phyloP scores from a whole-genome alignment of 2,329 filamentous ascomycete species.

The Phaeosphaeria sp. region DNA sequence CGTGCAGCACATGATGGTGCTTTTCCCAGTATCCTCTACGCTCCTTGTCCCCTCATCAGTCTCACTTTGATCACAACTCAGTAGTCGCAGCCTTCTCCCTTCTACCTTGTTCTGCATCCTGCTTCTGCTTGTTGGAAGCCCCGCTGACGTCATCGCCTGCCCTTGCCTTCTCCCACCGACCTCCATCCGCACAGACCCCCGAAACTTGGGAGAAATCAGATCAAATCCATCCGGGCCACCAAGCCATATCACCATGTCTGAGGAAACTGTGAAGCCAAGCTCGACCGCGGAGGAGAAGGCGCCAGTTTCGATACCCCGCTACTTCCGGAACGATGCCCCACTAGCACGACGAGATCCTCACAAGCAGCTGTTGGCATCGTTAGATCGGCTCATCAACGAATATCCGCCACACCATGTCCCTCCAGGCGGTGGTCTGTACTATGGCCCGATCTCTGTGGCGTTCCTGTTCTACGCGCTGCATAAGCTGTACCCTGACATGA shows the following conservation, averaged over 20 bases:
- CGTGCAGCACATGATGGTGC: background rate
- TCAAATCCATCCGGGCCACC: background rate
- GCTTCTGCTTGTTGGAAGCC: background rate
- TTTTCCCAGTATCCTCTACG: background rate
- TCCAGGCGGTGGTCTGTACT: conserved; percentile 58
- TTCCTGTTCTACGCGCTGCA: conserved; percentile 59
- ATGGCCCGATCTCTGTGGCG: conserved; percentile 57
- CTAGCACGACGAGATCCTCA: conserved; percentile 52
- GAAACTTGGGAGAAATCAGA: background rate
- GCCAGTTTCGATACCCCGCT: conserved; percentile 45
- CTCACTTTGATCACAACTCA: background rate
- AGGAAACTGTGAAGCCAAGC: conserved; percentile 25
- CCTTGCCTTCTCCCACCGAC: background rate
- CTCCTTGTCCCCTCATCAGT: background rate
- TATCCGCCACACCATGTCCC: conserved; percentile 55
- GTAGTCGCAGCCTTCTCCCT: background rate
- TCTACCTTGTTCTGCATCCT: background rate
- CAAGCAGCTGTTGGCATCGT: conserved; percentile 58
- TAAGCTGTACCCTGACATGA: conserved; percentile 56
- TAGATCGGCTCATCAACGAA: conserved; percentile 56
- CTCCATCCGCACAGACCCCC: background rate
- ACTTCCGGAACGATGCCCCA: conserved; percentile 50
- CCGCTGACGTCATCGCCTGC: conserved; percentile 22
- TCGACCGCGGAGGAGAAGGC: conserved; percentile 24
- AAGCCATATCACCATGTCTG: conserved; percentile 28